Percentiles rank a stretch among this genome's conserved stretches.
phyloP scores from a whole-genome alignment of 306 rosid genomes.

The Sesbania bispinosa region DNA sequence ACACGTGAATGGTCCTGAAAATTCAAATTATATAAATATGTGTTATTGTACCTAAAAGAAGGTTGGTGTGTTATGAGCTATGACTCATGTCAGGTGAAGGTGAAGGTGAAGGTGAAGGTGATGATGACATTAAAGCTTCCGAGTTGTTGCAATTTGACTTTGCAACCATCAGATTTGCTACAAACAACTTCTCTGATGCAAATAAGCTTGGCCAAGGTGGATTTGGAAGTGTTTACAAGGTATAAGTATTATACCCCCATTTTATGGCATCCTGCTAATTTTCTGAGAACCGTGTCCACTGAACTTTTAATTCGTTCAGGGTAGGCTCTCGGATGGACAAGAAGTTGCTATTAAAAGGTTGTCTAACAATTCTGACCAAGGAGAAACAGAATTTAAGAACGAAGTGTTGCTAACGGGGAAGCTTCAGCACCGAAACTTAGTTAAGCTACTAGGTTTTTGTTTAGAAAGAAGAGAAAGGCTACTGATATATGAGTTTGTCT shows the following conservation, averaged over 20 bases:
- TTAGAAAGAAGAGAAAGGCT: slow-evolving; percentile 36
- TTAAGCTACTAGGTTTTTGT: slow-evolving; percentile 43
- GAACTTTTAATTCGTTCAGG: slow-evolving; percentile 31
- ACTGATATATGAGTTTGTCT: slow-evolving; percentile 43
- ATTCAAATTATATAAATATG: too few species aligned
- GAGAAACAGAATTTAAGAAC: slow-evolving; percentile 44
- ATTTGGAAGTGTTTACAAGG: slow-evolving; percentile 46
- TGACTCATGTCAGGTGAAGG: not conserved
- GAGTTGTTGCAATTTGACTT: slow-evolving; percentile 36
- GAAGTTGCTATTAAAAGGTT: slow-evolving; percentile 48
- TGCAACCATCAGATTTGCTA: slow-evolving; percentile 25
- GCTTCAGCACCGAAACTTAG: too few species aligned
- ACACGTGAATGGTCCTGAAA: too few species aligned
- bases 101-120: not conserved
- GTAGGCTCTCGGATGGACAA: slow-evolving; percentile 35
- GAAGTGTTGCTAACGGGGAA: slow-evolving; percentile 39
- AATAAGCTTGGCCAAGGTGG: slow-evolving; percentile 58
- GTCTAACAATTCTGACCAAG: slow-evolving; percentile 37
- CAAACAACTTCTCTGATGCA: slow-evolving; percentile 36
- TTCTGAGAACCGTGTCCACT: not conserved
- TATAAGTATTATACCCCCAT: not conserved
- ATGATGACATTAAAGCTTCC: not conserved
- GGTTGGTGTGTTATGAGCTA: too few species aligned
- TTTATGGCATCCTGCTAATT: not conserved
- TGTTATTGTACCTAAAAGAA: too few species aligned